These are phyloP conservation scores for Amauroascus niger DNA, from an alignment of 2,329 filamentous ascomycete genomes.

Conservation along the genomic window DNA sequence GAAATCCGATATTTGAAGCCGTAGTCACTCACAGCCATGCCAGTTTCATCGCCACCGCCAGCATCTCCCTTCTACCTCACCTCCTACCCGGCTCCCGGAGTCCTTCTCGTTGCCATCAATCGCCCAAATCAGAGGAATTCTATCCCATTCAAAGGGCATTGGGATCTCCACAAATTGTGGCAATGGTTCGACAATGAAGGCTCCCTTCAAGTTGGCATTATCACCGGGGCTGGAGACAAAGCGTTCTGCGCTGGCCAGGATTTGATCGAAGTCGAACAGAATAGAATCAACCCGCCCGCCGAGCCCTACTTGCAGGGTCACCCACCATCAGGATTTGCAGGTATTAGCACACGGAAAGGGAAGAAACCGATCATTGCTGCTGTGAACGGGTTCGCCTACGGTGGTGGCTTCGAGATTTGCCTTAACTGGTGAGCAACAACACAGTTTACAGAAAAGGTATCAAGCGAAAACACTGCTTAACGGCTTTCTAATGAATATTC, in stretches of 20 bases:
- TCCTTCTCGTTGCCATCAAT: conserved; percentile 40
- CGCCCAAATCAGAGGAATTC: conserved; percentile 34
- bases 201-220: conserved; percentile 32
- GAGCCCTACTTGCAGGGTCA: conserved; percentile 28
- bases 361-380: conserved; percentile 68
- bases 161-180: conserved; percentile 33
- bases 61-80: conserved; percentile 22
- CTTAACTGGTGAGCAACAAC: conserved; percentile 63
- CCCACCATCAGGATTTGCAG: conserved; percentile 45
- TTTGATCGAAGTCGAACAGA: conserved; percentile 35
- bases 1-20: neutral
- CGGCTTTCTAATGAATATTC: conserved; percentile 37
- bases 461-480: neutral
- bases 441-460: neutral
- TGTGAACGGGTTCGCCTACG: conserved; percentile 66
- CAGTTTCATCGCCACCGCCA: conserved; percentile 13
- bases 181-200: conserved; percentile 37
- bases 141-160: conserved; percentile 32
- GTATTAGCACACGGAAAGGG: conserved; percentile 46
- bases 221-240: conserved; percentile 37
- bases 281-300: conserved; percentile 20
- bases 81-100: conserved; percentile 32
- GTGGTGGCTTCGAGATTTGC: conserved; percentile 73
- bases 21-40: neutral
- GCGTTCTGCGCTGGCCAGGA: conserved; percentile 40